Evolutionary conservation across 2,329 filamentous ascomycete species (phyloP).

Genomic region (Claviceps pazoutovae): DNA sequence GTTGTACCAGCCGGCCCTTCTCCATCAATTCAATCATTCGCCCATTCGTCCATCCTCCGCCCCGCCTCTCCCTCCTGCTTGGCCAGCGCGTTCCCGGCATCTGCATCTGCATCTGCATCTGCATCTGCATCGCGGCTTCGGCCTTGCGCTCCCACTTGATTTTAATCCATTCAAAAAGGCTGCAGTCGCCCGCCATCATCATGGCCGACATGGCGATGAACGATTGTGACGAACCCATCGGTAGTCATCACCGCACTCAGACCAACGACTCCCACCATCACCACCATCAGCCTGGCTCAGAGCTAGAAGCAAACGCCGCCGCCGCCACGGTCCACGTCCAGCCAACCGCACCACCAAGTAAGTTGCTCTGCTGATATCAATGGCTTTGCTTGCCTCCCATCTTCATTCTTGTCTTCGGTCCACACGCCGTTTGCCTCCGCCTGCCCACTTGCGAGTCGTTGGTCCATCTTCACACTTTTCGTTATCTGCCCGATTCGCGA

Average conservation of each 20-base stretch:
- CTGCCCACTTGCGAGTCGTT: background rate
- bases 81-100: background rate
- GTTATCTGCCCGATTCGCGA: background rate
- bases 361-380: background rate
- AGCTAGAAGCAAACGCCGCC: background rate
- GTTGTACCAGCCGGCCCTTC: too few species aligned
- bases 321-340: conserved; percentile 2
- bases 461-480: background rate
- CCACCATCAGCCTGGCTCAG: background rate
- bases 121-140: background rate
- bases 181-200: background rate
- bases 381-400: background rate
- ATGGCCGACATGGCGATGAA: background rate
- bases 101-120: background rate
- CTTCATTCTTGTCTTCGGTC: background rate
- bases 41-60: too few species aligned
- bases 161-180: background rate
- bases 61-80: too few species aligned
- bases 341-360: conserved; percentile 2
- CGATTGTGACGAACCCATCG: conserved; percentile 4
- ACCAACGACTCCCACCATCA: conserved; percentile 1
- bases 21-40: too few species aligned
- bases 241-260: conserved; percentile 1
- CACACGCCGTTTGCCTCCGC: background rate
- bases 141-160: background rate